Percentiles rank a stretch among this genome's conserved stretches.
These are phyloP conservation scores for Rhizomucor pusillus DNA, from an alignment of 371 early-diverging fungal genomes.

Conservation along the genomic window DNA sequence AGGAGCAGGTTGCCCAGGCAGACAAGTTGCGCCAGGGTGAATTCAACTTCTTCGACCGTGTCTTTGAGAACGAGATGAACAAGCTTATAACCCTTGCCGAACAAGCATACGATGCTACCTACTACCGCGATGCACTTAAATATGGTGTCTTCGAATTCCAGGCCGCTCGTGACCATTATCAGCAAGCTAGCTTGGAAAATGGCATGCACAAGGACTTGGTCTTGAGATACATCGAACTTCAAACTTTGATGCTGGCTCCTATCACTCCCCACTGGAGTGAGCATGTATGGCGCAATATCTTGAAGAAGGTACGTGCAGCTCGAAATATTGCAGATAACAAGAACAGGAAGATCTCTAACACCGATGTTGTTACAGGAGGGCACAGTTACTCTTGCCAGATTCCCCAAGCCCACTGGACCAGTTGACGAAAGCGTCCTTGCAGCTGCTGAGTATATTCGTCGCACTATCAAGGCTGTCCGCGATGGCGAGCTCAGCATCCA, in stretches of 20 bases:
- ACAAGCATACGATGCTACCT: constrained; percentile 77
- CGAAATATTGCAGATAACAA: no score
- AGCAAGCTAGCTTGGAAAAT: constrained; percentile 63
- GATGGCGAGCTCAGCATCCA: constrained; percentile 73
- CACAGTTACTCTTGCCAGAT: constrained; percentile 69
- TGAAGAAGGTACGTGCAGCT: constrained; percentile 66
- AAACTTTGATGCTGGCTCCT: constrained; percentile 83
- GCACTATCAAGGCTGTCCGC: constrained; percentile 74
- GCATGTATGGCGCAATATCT: constrained; percentile 77
- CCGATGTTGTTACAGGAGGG: constrained; percentile 35
- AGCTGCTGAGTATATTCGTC: constrained; percentile 81
- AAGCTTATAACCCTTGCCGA: constrained; percentile 67
- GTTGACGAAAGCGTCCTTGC: constrained; percentile 70
- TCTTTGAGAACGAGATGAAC: constrained; percentile 89
- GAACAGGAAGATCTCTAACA: neutral
- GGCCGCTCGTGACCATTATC: constrained; percentile 89
- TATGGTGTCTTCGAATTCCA: constrained; percentile 92
- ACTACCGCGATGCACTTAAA: constrained; percentile 96
- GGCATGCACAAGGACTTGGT: constrained; percentile 89
- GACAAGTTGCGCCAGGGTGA: constrained; percentile 42
- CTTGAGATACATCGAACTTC: constrained; percentile 75
- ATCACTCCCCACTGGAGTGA: constrained; percentile 95
- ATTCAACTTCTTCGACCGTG: constrained; percentile 75
- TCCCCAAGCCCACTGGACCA: constrained; percentile 61
- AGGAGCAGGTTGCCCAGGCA: constrained; percentile 50